Evolutionary conservation across 331 rosid genomes (phyloP).

Genomic region (Spiraea crenata): DNA sequence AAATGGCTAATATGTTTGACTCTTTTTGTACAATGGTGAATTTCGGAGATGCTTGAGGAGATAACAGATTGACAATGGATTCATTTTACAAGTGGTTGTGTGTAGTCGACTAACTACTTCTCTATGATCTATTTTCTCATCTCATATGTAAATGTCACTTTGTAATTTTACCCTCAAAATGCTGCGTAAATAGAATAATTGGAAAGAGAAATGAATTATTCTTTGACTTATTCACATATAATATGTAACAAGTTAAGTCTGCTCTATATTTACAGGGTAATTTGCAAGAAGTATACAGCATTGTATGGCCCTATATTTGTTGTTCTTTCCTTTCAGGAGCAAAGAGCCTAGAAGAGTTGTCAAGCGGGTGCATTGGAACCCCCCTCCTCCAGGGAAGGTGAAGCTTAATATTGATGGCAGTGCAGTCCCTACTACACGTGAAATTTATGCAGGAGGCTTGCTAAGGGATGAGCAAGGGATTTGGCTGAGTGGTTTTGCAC

Average conservation of each 20-base stretch:
- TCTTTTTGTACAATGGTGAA: slow-evolving; percentile 26
- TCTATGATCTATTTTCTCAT: not conserved
- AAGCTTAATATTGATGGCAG: too few relatives aligned
- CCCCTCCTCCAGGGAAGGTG: too few relatives aligned
- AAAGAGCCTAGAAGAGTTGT: not conserved
- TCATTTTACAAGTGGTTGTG: not conserved
- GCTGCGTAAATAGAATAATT: not conserved
- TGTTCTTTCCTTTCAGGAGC: not conserved
- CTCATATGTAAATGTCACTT: not conserved
- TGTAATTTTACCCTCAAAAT: not conserved
- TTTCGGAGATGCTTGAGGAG: slow-evolving; percentile 13
- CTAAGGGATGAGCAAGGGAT: too few relatives aligned
- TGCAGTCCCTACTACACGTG: too few relatives aligned
- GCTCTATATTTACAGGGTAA: too few relatives aligned
- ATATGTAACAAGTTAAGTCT: not conserved
- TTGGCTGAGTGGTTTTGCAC: too few relatives aligned
- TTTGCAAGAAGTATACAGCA: too few relatives aligned
- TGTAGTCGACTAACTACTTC: not conserved
- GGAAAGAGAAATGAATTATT: not conserved
- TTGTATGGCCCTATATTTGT: not conserved
- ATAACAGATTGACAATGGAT: too few relatives aligned
- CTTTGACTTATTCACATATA: not conserved
- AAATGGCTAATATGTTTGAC: slow-evolving; percentile 54
- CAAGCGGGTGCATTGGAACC: too few relatives aligned
- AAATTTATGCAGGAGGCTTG: too few relatives aligned